Conservation (phyloP, 2,329 filamentous ascomycete species). For the Beauveria caledonica region DNA sequence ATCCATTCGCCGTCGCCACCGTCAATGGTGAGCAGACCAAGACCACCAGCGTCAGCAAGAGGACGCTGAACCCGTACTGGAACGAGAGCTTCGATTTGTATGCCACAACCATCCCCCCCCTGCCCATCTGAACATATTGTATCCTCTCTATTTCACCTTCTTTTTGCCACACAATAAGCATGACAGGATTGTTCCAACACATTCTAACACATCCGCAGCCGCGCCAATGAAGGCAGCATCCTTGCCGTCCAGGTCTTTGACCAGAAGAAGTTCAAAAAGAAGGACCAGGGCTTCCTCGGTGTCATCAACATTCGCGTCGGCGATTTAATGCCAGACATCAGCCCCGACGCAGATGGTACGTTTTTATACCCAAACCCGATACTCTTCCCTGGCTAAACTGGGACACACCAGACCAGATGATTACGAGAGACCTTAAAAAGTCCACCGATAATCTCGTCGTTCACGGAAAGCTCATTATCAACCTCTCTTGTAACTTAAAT, state of each 20-base stretch:
- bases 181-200: constrained; percentile 2
- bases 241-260: constrained; percentile 97
- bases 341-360: constrained; percentile 83
- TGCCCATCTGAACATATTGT: constrained; percentile 1
- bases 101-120: constrained; percentile 23
- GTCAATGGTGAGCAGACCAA: constrained; percentile 97
- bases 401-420: constrained; percentile 76
- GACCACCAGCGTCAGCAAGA: constrained; percentile 95
- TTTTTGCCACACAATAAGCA: background rate
- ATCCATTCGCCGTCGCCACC: constrained; percentile 95
- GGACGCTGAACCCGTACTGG: constrained; percentile 99
- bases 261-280: constrained; percentile 99
- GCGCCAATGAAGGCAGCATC: constrained; percentile 90
- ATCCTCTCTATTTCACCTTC: background rate
- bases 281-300: constrained; percentile 96
- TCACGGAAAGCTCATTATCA: constrained; percentile 94
- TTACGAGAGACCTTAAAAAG: constrained; percentile 93
- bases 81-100: constrained; percentile 99
- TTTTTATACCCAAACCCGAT: constrained; percentile 15
- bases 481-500: constrained; percentile 83
- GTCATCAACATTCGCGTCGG: constrained; percentile 96
- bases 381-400: constrained; percentile 16
- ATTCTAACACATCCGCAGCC: constrained; percentile 42
- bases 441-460: constrained; percentile 97
- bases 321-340: constrained; percentile 78